Base-by-base conservation (phyloP, 2,329 filamentous ascomycete species). In the Chaetomium olivaceum region DNA sequence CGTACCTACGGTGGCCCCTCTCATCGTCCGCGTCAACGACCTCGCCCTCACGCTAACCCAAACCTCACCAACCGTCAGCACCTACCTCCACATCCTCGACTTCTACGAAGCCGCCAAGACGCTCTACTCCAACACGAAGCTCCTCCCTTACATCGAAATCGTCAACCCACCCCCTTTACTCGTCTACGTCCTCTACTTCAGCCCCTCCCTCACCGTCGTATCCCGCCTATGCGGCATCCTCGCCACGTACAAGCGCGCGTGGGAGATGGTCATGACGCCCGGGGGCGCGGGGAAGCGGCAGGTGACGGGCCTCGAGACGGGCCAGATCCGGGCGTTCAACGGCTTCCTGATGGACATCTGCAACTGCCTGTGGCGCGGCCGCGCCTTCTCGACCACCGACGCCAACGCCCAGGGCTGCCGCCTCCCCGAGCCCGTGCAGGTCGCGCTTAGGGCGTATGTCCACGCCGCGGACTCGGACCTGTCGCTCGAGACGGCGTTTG, bases 271-370 rank as follows among this genome's bases (percentile, higher is more conserved):
- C 64, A 86, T 85, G 79, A 71, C 79, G 62, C 60, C 67, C 75
- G 12, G 73, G 68, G 63, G n/a, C n/a, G n/a, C 72, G 67, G 27
- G 27, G 27, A 57, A 64, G 14, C 64, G 70, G 33, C 68, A 69
- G 21, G 70, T 75, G 6, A 75, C 76, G 21, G 75, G 79, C 12
- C 89, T 89, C 67, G 81, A 87, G 31, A 81, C 85, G 51, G 78
- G 81, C 36, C 85, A 89, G 63, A 85, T 92, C 50, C 85, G 87
- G 69, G 79, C 84, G 27, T 93, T 95, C 79, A 96, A 96, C 75
- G 89, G 89, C 25, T 93, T 90, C 74, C 83, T 96, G 36, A 93
- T 95, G 87, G 92, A 96, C 74, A 84, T 93, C 36, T 93, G 91
- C 80, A 96, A 96, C 74, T 87, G 91, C 59, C 76, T 95, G 56